Evolutionary conservation across 2,329 filamentous ascomycete genomes (phyloP).

Genomic region (Ophiostoma perfectum): DNA sequence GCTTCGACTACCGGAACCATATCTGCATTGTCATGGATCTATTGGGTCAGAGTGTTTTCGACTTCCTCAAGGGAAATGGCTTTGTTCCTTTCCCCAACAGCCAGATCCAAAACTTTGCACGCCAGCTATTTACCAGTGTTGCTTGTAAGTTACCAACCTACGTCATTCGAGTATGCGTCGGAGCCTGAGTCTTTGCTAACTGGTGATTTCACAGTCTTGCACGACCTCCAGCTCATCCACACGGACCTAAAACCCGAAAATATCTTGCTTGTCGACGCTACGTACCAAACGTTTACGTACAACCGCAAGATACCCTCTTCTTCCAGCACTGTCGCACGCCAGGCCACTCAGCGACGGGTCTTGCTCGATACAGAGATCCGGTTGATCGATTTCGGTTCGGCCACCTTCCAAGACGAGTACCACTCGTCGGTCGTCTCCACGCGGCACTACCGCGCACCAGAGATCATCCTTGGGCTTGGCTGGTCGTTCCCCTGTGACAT

Average conservation of each 20-base stretch:
- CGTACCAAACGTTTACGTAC: conserved; percentile 66
- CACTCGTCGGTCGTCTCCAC: conserved; percentile 67
- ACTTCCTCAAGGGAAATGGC: conserved; percentile 90
- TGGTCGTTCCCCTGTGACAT: conserved; percentile 70
- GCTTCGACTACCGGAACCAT: conserved; percentile 94
- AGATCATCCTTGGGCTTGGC: conserved; percentile 64
- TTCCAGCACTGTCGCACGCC: conserved; percentile 53
- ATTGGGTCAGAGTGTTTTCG: conserved; percentile 93
- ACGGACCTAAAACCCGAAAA: conserved; percentile 72
- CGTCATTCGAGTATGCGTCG: neutral
- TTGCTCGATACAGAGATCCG: conserved; percentile 64
- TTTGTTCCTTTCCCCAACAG: conserved; percentile 98
- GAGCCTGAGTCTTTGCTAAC: neutral
- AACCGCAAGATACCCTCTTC: conserved; percentile 65
- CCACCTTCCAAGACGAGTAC: conserved; percentile 68
- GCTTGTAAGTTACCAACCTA: conserved; percentile 66
- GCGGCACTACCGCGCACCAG: conserved; percentile 63
- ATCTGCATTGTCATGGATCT: conserved; percentile 79
- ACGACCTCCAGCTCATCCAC: conserved; percentile 95
- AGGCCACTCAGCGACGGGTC: conserved; percentile 59
- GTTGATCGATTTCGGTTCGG: conserved; percentile 66
- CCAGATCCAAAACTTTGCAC: conserved; percentile 94
- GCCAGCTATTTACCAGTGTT: conserved; percentile 95
- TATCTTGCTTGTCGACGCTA: conserved; percentile 59
- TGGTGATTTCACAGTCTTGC: conserved; percentile 59